Percentiles rank a stretch among this genome's conserved stretches.
phyloP scores from a whole-genome alignment of 2,329 filamentous ascomycete species.

The Hypoxylon rubiginosum region DNA sequence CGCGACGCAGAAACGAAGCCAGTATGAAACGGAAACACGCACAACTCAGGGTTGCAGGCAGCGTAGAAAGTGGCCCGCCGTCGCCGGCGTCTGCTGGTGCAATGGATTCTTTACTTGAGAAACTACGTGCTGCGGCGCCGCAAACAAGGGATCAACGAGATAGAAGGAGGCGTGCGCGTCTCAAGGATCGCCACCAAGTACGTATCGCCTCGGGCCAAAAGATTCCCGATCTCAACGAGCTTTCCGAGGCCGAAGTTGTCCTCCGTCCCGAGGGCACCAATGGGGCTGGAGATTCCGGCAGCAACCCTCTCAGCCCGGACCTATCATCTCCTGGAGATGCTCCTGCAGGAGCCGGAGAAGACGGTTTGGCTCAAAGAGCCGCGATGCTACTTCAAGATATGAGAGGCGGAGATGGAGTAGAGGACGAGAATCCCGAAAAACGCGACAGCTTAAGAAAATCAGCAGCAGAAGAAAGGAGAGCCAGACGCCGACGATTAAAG shows the following conservation, averaged over 20 bases:
- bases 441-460: constrained; percentile 73
- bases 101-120: constrained; percentile 96
- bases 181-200: constrained; percentile 92
- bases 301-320: constrained; percentile 66
- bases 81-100: constrained; percentile 85
- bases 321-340: constrained; percentile 57
- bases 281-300: constrained; percentile 62
- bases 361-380: constrained; percentile 88
- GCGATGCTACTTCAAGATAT: constrained; percentile 87
- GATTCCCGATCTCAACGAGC: constrained; percentile 80
- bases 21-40: constrained; percentile 92
- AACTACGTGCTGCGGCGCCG: constrained; percentile 91
- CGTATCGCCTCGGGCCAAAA: constrained; percentile 90
- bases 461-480: constrained; percentile 53
- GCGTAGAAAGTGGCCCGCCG: constrained; percentile 62
- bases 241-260: constrained; percentile 66
- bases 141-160: constrained; percentile 91
- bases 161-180: constrained; percentile 83
- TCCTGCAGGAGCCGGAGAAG: constrained; percentile 58
- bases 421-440: constrained; percentile 66
- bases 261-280: constrained; percentile 53
- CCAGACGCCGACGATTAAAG: constrained; percentile 52
- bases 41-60: constrained; percentile 71
- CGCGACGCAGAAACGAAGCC: constrained; percentile 85
- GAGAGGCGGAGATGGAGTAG: constrained; percentile 73